Base-by-base conservation (phyloP, 768 basidiomycete species). In the Hygrophoropsis aurantiaca region DNA sequence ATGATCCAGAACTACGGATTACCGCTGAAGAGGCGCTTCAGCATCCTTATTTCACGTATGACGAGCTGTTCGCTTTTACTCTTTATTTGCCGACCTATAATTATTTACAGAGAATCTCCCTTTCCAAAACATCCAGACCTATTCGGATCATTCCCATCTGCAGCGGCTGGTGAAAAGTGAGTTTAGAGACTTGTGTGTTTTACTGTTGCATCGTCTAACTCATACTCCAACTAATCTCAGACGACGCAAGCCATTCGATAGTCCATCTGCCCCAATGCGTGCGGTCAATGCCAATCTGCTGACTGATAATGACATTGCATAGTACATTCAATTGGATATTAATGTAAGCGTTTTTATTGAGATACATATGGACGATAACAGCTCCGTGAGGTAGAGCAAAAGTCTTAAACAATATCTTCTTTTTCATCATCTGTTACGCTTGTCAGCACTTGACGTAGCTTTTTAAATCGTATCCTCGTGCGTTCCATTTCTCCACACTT, bases 41-140 rank as follows among this genome's bases (percentile, higher is more conserved):
- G 50, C 97, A 99, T 67, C 86, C 87, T 3, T 99, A 95, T 68
- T 97, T 98, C 66, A 81, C 73, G 94, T 94, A 36, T 35, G 83
- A 8, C 35, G 2, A 33, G 42, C 53, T 39, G 13, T 47, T 9
- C 19, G 20, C 21, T 16, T n/a, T 7, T 52, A 16, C 21, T 7
- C 44, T 21, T 7, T 42, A 15, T 32, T 30, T 42, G 23, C 49
- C 24, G 45, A 27, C 24, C 40, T 48, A 25, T 49, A 32, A 37
- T 27, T 10, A 41, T 47, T 20, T 6, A 23, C 25, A 36, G 93
- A 4, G 97, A 98, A 69, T 87, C 92, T 0, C 97, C 97, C 0
- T 69, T 90, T 30, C 97, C 97, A 0, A 98, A 99, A 62, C 94
- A 98, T 64, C 90, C 93, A 13, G 93, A 95, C 60, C 71, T 98